These are phyloP conservation scores for Lachnum nothofagi DNA, from an alignment of 2,329 filamentous ascomycete genomes.

Conservation along the genomic window DNA sequence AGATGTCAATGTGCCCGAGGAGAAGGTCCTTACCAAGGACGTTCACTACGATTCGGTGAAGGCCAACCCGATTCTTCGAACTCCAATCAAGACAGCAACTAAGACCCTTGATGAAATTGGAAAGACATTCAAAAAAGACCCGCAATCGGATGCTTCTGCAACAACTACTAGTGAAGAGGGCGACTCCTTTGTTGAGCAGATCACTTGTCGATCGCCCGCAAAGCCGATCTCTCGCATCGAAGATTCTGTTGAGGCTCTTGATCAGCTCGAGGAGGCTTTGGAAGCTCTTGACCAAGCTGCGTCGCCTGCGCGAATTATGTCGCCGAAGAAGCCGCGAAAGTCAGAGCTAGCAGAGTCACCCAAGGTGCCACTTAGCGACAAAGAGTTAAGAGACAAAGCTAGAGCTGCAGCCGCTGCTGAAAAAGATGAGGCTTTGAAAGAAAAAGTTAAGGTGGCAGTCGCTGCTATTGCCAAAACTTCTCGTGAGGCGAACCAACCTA, in stretches of 20 bases:
- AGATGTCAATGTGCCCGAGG: neutral
- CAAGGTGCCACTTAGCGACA: too few relatives aligned
- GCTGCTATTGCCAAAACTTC: neutral
- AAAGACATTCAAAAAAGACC: conserved; percentile 10
- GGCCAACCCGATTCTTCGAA: neutral
- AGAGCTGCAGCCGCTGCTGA: neutral
- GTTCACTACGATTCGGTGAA: too few relatives aligned
- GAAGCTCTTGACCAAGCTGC: conserved; percentile 37
- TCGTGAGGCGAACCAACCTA: neutral
- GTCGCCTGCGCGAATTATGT: conserved; percentile 22
- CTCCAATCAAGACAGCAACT: neutral
- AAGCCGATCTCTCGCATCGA: conserved; percentile 48
- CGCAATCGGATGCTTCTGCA: conserved; percentile 2
- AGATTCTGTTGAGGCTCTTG: conserved; percentile 59
- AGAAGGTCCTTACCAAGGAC: neutral
- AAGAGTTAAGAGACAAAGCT: too few relatives aligned
- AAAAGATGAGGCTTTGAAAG: neutral
- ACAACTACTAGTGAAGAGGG: conserved; percentile 21
- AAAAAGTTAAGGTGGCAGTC: neutral
- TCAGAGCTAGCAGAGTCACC: too few relatives aligned
- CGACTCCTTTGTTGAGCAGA: conserved; percentile 36
- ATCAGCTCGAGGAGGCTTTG: conserved; percentile 56
- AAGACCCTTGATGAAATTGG: conserved; percentile 30
- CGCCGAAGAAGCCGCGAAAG: conserved; percentile 16
- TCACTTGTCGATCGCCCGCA: conserved; percentile 35